Conservation (phyloP, 1,139 yeast genomes). For the Suhomyces bolitotheri region DNA sequence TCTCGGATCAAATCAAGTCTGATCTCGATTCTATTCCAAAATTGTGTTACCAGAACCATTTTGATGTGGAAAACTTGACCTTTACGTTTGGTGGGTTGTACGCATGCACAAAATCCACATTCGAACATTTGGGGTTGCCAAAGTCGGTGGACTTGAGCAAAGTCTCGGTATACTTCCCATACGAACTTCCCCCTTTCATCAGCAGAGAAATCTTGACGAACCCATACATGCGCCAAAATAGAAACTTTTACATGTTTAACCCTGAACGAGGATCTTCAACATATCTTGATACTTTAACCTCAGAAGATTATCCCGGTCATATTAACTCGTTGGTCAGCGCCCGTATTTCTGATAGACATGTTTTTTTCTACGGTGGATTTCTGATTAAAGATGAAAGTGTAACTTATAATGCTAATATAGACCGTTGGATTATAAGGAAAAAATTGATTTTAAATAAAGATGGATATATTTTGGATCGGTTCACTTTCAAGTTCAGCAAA, state of each 20-base stretch:
- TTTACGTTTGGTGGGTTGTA: conserved; percentile 44
- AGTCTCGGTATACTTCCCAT: conserved; percentile 42
- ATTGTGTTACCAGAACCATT: conserved; percentile 37
- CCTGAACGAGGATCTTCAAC: conserved; percentile 37
- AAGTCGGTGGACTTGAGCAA: conserved; percentile 28
- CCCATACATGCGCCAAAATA: conserved; percentile 37
- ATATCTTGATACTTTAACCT: conserved; percentile 27
- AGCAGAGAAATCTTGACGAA: conserved; percentile 35
- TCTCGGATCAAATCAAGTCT: not conserved
- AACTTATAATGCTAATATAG: conserved; percentile 23
- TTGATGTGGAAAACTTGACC: conserved; percentile 33
- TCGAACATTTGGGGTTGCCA: conserved; percentile 40
- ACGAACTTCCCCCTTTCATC: conserved; percentile 43
- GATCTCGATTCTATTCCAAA: conserved; percentile 23
- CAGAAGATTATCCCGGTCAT: conserved; percentile 29
- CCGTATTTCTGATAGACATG: conserved; percentile 36
- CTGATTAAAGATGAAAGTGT: conserved; percentile 27
- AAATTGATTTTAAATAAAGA: conserved; percentile 34
- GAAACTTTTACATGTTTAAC: conserved; percentile 30
- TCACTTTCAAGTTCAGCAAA: conserved; percentile 33
- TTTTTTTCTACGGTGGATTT: conserved; percentile 48
- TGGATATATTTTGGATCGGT: conserved; percentile 40
- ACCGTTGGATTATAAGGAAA: conserved; percentile 42
- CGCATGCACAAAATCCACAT: conserved; percentile 21
- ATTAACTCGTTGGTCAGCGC: conserved; percentile 32